Percentiles rank a stretch among this genome's conserved stretches.
Conservation (phyloP, 2,329 filamentous ascomycete genomes). For the Trichoderma sp. region DNA sequence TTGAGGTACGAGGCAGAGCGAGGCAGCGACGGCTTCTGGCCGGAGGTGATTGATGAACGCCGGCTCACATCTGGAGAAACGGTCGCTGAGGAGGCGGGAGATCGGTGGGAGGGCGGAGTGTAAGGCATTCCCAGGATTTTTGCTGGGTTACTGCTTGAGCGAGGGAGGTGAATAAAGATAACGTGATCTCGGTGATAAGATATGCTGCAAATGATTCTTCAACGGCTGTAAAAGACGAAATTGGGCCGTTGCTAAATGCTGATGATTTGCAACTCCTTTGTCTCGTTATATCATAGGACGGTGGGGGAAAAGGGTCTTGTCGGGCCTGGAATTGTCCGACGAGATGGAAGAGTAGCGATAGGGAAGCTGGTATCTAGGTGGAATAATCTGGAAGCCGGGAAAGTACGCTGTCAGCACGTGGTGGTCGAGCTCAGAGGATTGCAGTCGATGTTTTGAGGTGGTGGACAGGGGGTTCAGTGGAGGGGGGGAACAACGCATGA, state of each 20-base stretch:
- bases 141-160: conserved; percentile 8
- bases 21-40: conserved; percentile 58
- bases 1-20: conserved; percentile 68
- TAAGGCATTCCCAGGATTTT: conserved; percentile 72
- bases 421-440: not conserved
- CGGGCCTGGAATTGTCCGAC: not conserved
- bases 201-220: conserved; percentile 11
- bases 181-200: conserved; percentile 2
- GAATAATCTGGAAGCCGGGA: conserved; percentile 18
- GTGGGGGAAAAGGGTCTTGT: conserved; percentile 8
- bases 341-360: conserved; percentile 6
- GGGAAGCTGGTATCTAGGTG: conserved; percentile 24
- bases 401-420: conserved; percentile 28
- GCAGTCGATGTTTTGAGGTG: not conserved
- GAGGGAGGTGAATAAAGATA: not conserved
- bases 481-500: conserved; percentile 11
- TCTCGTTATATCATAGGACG: conserved; percentile 24
- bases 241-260: not conserved
- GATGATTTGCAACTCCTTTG: not conserved
- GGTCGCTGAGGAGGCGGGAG: conserved; percentile 61
- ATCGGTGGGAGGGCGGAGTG: conserved; percentile 73
- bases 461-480: not conserved
- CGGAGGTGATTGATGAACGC: conserved; percentile 57
- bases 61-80: conserved; percentile 61
- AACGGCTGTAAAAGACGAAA: not conserved